Conservation (phyloP, 75 land plant genomes). For the Isoetes taiwanensis region DNA sequence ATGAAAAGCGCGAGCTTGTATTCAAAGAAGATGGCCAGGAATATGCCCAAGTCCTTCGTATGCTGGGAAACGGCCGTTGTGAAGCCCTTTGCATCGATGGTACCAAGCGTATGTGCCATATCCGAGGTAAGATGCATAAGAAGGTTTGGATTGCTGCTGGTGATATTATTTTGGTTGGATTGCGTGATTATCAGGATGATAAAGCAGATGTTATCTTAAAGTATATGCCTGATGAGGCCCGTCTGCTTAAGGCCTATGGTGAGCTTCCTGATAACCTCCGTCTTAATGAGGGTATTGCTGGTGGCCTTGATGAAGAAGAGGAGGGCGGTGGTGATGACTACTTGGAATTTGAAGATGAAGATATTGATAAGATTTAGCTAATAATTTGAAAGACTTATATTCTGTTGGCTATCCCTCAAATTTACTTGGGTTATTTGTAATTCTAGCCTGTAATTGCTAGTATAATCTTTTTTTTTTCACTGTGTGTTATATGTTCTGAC, state of each 20-base stretch:
- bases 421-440: too few species aligned
- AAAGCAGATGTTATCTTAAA: constrained; percentile 21
- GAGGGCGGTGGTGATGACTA: constrained; percentile 17
- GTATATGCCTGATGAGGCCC: constrained; percentile 22
- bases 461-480: too few species aligned
- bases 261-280: constrained; percentile 21
- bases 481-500: too few species aligned
- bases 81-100: constrained; percentile 26
- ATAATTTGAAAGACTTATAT: too few species aligned
- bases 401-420: too few species aligned
- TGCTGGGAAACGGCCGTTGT: constrained; percentile 23
- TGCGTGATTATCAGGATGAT: constrained; percentile 20
- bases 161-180: constrained; percentile 14
- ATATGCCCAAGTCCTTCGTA: constrained; percentile 22
- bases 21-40: constrained; percentile 29
- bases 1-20: constrained; percentile 83
- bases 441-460: too few species aligned
- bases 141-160: constrained; percentile 12
- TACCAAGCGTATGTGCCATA: constrained; percentile 22
- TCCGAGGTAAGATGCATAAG: constrained; percentile 25
- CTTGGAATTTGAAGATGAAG: constrained; percentile 24
- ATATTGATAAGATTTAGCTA: constrained; percentile 20
- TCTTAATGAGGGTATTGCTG: constrained; percentile 22
- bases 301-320: constrained; percentile 17
- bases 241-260: constrained; percentile 15